Base-by-base conservation (phyloP, 208 protist species). In the Kentomonas sorsogonicus region DNA sequence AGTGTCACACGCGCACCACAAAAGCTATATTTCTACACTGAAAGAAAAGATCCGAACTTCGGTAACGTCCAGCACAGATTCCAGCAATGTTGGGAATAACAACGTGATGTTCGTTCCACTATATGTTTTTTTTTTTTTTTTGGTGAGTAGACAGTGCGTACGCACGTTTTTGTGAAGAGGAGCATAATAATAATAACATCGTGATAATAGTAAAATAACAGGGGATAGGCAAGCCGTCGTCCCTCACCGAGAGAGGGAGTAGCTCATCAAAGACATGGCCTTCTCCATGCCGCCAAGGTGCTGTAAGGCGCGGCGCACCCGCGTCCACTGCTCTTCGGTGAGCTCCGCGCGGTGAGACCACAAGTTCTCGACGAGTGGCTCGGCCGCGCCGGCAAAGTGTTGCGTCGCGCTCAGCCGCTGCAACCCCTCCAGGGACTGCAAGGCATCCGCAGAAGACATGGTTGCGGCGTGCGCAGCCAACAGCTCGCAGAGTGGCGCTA, bases 401-500 rank as follows among this genome's bases (percentile, higher is more conserved):
- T 55, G 56, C 7, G 67, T 64, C 41, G 72, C 62, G 11, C 73
- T 74, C 41, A 95, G 77, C 22, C 64, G 71, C 40, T 80, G 70
- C 43, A 95, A 66, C 3, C 66, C 83, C 18, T 68, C 30, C 38
- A 95, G 53, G 3, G 75, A 83, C n/a, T 33, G 53, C 45, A 92
- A 61, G 2, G 69, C 52, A 36, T 95, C 83, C n/a, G 69, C 57
- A 2, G 74, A 63, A 15, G 66, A 70, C 79, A 95, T 86, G 13
- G 79, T 64, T 15, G 44, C 62, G 13, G 59, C 67, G 66, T 92
- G 71, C 31, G 54, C 63, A 33, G 80, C 63, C 0, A 93, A 67
- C 0, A 78, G 77, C 15, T 72, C 83, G 60, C 74, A 91, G n/a
- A 93, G 73, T 2, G 80, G 72, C 18, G 67, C 72, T 27, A 95